These are phyloP conservation scores for Backusella mclennaniae DNA, from an alignment of 192 early-diverging fungal genomes.

Conservation along the genomic window DNA sequence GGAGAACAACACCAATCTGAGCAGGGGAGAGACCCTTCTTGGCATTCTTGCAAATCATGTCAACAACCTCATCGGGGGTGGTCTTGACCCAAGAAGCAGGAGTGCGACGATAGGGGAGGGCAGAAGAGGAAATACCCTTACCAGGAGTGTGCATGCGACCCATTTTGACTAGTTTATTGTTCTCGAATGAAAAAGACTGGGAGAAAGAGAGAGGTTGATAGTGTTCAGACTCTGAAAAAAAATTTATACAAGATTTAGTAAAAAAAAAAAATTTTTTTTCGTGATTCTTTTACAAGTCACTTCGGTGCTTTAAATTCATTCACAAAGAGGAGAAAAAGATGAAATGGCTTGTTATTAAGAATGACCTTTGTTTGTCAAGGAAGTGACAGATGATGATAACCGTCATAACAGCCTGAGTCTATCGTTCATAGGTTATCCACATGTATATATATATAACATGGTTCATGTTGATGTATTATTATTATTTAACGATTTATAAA, in stretches of 20 bases:
- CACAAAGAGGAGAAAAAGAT: too few relatives aligned
- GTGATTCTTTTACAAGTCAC: background rate
- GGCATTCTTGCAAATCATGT: slow-evolving; percentile 98
- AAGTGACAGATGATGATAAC: too few relatives aligned
- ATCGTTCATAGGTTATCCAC: too few relatives aligned
- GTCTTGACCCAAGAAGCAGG: slow-evolving; percentile 98
- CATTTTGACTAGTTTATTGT: slow-evolving; percentile 14
- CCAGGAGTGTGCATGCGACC: slow-evolving; percentile 83
- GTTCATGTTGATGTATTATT: too few relatives aligned
- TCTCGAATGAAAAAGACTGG: slow-evolving; percentile 4
- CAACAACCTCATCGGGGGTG: slow-evolving; percentile 94
- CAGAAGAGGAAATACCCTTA: slow-evolving; percentile 91
- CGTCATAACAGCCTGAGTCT: too few relatives aligned
- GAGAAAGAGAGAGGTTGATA: background rate
- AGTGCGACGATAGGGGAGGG: slow-evolving; percentile 95
- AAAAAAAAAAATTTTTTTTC: background rate
- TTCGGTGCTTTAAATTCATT: background rate
- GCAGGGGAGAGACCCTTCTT: slow-evolving; percentile 99
- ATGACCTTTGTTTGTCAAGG: too few relatives aligned
- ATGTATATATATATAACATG: too few relatives aligned
- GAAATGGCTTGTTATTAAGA: too few relatives aligned
- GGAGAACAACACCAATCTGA: slow-evolving; percentile 96
- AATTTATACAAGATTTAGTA: background rate
- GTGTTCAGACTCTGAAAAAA: background rate
- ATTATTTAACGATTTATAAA: too few relatives aligned